Base-by-base conservation (phyloP, 352 stramenopile species). In the Stephanocyclus meneghinianus region DNA sequence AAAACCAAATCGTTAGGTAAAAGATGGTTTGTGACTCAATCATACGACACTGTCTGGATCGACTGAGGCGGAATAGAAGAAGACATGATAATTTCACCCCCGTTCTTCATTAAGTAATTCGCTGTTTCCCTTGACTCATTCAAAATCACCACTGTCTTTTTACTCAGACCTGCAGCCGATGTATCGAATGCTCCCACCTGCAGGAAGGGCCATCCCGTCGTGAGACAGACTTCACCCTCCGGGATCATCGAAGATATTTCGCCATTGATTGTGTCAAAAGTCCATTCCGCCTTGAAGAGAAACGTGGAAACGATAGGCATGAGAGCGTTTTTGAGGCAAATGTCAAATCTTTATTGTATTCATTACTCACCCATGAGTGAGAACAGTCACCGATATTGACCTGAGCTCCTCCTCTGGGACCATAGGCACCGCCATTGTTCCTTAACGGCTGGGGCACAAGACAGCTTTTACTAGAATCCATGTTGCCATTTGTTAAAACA, bases 161-260 rank as follows among this genome's bases (percentile, higher is more conserved):
- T 62, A 51, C 53, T 80, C 45, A 80, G 70, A 47, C 78, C 76
- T 56, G 82, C 81, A 16, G 71, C 75, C 21, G 76, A 78, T 45
- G 81, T 88, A 16, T 86, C 67, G 74, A 94, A 94, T 42, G 84
- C 86, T 35, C 85, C 86, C 47, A 86, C 87, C 74, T 93, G 87
- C 15, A 94, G 69, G 45, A 92, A 92, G 5, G 90, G 90, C 90
- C 90, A 94, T 16, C 87, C 90, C n/a, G 89, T 92, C 21, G 89
- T 94, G 61, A 94, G 77, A 74, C 89, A 94, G 0, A 91, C 85
- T 40, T 88, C 73, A 32, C 73, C 79, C 21, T 69, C 78, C 29
- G 63, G 68, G 16, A 89, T 78, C 13, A 40, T 47, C 9, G 87
- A 91, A 37, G 71, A 80, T 50, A 90, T 82, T 80, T 92, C 87